A percentile compares a stretch with the other conserved stretches of the same genome.
Evolutionary conservation across 306 rosid genomes (phyloP).

Genomic region (Canavalia gladiata): DNA sequence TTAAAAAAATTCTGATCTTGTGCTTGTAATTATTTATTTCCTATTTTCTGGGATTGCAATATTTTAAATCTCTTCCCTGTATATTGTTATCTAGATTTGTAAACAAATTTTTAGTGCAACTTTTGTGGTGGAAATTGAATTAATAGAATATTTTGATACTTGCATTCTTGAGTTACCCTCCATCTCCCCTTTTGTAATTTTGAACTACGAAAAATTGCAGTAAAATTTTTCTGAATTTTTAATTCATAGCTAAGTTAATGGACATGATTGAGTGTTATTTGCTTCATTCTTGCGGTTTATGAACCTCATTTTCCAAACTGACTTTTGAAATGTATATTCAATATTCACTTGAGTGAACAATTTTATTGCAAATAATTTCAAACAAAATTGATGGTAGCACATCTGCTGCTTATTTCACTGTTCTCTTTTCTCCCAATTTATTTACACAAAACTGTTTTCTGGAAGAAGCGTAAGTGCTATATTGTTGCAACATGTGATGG

Average conservation of each 20-base stretch:
- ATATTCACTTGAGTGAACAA: constrained; percentile 9
- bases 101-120: background rate
- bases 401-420: constrained; percentile 20
- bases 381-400: background rate
- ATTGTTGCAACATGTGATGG: constrained; percentile 96
- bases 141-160: background rate
- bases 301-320: background rate
- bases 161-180: background rate
- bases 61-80: constrained; percentile 32
- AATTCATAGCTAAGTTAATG: constrained; percentile 15
- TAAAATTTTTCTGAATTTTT: background rate
- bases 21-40: background rate
- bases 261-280: constrained; percentile 11
- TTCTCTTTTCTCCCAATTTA: background rate
- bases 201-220: background rate
- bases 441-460: constrained; percentile 40
- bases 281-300: background rate
- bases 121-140: constrained; percentile 15
- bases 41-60: background rate
- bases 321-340: background rate
- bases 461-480: constrained; percentile 81
- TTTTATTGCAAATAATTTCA: constrained; percentile 16
- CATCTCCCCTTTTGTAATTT: background rate
- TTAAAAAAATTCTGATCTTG: background rate
- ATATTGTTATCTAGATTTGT: background rate